phyloP scores from a whole-genome alignment of 371 early-diverging fungal species.

The Haplosporangium sp. region DNA sequence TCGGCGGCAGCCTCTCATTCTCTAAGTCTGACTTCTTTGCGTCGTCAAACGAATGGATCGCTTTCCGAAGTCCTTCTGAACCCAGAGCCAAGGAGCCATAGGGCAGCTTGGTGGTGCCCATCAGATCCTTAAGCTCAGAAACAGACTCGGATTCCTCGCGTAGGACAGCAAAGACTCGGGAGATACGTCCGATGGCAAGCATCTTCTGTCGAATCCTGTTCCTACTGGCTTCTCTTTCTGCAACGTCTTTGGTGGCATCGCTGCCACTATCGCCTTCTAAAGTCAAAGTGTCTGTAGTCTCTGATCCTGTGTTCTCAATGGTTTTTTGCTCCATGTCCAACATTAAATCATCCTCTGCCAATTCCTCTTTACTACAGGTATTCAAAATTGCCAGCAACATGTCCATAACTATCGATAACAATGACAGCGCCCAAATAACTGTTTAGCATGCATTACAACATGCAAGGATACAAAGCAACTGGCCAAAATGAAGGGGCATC shows the following conservation, averaged over 20 bases:
- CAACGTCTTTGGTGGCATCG: not conserved
- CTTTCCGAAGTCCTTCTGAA: conserved; percentile 90
- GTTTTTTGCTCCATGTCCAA: conserved; percentile 14
- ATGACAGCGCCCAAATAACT: not conserved
- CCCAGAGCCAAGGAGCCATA: conserved; percentile 89
- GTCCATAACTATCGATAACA: conserved; percentile 77
- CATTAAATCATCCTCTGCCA: conserved; percentile 64
- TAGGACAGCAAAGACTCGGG: conserved; percentile 88
- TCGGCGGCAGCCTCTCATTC: conserved; percentile 94
- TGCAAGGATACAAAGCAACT: not conserved
- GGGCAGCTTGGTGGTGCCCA: conserved; percentile 86
- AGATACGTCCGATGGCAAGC: conserved; percentile 90
- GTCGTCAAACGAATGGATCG: conserved; percentile 92
- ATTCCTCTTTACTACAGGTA: conserved; percentile 86
- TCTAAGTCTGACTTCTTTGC: conserved; percentile 88
- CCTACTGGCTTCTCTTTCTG: conserved; percentile 25
- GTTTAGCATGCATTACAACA: not conserved
- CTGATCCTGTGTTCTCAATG: conserved; percentile 17
- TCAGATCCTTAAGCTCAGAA: conserved; percentile 89
- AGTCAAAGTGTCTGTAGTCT: conserved; percentile 3
- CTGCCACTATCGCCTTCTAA: conserved; percentile 1
- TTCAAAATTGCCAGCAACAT: conserved; percentile 95
- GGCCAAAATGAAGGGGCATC: not conserved
- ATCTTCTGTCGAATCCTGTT: conserved; percentile 85
- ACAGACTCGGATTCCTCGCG: conserved; percentile 92